Evolutionary conservation across 2,329 filamentous ascomycete species (phyloP).

Genomic region (Apiospora pterosperma): DNA sequence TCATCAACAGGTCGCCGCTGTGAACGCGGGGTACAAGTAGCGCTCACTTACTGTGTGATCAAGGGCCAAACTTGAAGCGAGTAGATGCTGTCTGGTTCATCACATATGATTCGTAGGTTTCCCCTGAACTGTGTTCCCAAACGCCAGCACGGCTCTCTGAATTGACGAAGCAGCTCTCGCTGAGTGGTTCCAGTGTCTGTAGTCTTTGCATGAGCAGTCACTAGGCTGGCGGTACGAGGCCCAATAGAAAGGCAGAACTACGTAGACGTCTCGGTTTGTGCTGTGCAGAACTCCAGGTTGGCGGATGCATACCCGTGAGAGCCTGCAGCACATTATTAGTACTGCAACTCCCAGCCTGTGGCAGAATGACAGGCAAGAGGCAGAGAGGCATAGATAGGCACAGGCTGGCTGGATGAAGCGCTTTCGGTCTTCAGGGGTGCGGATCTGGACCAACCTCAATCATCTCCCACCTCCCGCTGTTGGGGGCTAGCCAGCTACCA

Average conservation of each 20-base stretch:
- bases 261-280: not conserved
- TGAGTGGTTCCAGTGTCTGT: not conserved
- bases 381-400: too few relatives aligned
- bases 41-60: not conserved
- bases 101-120: not conserved
- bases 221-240: slow-evolving; percentile 2
- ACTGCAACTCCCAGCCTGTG: not conserved
- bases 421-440: not conserved
- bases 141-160: not conserved
- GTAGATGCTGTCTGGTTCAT: not conserved
- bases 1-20: not conserved
- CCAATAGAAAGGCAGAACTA: not conserved
- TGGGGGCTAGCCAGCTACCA: not conserved
- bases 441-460: not conserved
- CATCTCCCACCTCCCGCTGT: not conserved
- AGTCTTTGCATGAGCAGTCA: slow-evolving; percentile 2
- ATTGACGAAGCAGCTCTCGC: not conserved
- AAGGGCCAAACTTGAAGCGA: not conserved
- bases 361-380: not conserved
- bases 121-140: not conserved
- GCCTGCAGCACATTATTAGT: not conserved
- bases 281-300: not conserved
- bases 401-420: not conserved
- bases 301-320: not conserved
- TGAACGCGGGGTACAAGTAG: not conserved